These are phyloP conservation scores for Helichrysum umbraculigerum DNA, from an alignment of 129 eudicot species.

Conservation along the genomic window DNA sequence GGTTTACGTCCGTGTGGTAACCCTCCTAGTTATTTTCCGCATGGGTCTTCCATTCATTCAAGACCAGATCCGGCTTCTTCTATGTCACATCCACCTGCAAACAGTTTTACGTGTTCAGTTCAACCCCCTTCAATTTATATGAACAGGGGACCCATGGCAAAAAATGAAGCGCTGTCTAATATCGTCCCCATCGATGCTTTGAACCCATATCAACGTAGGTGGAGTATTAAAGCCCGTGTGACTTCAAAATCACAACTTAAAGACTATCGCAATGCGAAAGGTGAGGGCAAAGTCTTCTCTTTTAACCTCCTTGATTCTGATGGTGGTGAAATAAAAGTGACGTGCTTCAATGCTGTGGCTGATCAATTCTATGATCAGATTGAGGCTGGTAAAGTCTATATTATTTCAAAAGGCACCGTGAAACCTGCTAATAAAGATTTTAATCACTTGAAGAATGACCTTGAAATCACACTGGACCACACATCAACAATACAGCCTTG, in stretches of 20 bases:
- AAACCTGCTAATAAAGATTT: constrained; percentile 75
- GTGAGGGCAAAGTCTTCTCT: constrained; percentile 86
- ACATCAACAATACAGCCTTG: constrained; percentile 78
- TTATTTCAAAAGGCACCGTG: constrained; percentile 69
- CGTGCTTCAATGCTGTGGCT: constrained; percentile 90
- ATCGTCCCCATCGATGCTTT: constrained; percentile 74
- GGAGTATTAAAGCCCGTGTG: constrained; percentile 94
- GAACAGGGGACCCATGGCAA: constrained; percentile 82
- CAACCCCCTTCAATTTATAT: constrained; percentile 65
- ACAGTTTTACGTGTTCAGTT: constrained; percentile 48
- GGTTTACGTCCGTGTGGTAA: constrained; percentile 39
- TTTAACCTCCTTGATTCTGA: constrained; percentile 88
- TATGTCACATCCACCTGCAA: constrained; percentile 47
- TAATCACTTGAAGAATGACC: constrained; percentile 82
- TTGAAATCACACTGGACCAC: constrained; percentile 67
- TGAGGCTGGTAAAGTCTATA: constrained; percentile 66
- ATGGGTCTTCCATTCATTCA: neutral
- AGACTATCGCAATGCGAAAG: constrained; percentile 71
- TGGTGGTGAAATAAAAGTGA: constrained; percentile 83
- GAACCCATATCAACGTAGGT: constrained; percentile 88
- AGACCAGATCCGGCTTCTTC: constrained; percentile 4
- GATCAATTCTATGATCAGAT: constrained; percentile 71
- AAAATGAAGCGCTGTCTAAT: constrained; percentile 62
- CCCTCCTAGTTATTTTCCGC: neutral
- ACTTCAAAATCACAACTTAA: constrained; percentile 72